These are phyloP conservation scores for Ustilago lituana DNA, from an alignment of 1,284 basidiomycete species.

Conservation along the genomic window DNA sequence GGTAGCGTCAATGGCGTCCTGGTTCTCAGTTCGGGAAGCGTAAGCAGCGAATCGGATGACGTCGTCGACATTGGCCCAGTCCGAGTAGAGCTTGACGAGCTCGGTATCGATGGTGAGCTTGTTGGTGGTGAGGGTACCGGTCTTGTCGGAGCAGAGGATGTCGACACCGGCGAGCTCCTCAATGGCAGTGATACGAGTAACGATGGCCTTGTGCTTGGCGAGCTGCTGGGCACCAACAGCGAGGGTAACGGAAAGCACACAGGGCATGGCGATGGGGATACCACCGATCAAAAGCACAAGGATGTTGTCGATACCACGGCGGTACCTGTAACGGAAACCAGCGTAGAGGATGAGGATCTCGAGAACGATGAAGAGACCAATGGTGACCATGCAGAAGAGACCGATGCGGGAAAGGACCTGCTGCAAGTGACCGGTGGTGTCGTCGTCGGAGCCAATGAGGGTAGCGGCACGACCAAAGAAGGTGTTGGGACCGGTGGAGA, in stretches of 20 bases:
- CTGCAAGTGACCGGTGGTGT: conserved; percentile 74
- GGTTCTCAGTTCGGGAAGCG: conserved; percentile 96
- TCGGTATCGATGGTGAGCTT: conserved; percentile 94
- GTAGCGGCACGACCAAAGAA: conserved; percentile 96
- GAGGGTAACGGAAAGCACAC: conserved; percentile 95
- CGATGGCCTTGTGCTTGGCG: conserved; percentile 92
- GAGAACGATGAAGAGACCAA: conserved; percentile 92
- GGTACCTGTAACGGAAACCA: conserved; percentile 72
- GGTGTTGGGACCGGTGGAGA: conserved; percentile 87
- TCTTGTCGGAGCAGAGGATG: conserved; percentile 98
- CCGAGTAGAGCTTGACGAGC: conserved; percentile 89
- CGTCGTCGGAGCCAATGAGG: conserved; percentile 92
- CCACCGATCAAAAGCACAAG: conserved; percentile 99
- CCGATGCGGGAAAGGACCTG: conserved; percentile 88
- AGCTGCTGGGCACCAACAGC: conserved; percentile 94
- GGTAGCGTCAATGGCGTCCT: conserved; percentile 93
- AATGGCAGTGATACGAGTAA: conserved; percentile 94
- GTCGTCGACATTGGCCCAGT: conserved; percentile 82
- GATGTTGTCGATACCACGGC: conserved; percentile 87
- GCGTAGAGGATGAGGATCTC: conserved; percentile 98
- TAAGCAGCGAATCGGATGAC: conserved; percentile 93
- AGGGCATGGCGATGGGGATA: conserved; percentile 94
- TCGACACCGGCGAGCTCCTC: conserved; percentile 92
- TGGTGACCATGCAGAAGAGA: conserved; percentile 85
- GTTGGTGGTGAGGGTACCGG: conserved; percentile 94